Conservation (phyloP, 2,329 filamentous ascomycete genomes). For the Lachnellula hyalina region DNA sequence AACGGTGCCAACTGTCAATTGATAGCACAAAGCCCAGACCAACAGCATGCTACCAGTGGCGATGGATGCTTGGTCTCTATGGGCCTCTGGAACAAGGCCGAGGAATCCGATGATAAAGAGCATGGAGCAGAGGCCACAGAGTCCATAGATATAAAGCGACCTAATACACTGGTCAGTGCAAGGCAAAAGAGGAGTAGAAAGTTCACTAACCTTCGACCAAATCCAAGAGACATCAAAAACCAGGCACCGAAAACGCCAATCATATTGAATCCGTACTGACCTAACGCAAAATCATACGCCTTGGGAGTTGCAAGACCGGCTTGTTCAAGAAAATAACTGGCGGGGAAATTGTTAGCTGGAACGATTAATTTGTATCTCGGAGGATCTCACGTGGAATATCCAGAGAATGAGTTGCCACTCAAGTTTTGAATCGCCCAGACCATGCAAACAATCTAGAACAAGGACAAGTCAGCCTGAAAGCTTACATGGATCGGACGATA, state of each 20-base stretch:
- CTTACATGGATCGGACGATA: neutral
- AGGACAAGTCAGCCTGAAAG: neutral
- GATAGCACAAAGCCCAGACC: constrained; percentile 75
- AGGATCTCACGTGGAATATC: constrained; percentile 47
- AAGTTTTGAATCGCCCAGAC: constrained; percentile 62
- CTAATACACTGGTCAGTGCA: neutral
- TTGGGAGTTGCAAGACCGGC: constrained; percentile 45
- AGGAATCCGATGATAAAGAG: constrained; percentile 76
- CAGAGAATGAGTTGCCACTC: constrained; percentile 58
- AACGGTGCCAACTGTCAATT: constrained; percentile 82
- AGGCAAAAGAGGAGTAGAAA: neutral
- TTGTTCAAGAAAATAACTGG: constrained; percentile 49
- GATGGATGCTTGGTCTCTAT: constrained; percentile 20
- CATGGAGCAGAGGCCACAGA: constrained; percentile 46
- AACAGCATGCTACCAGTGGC: constrained; percentile 62
- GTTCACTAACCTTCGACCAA: constrained; percentile 41
- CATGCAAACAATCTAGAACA: constrained; percentile 43
- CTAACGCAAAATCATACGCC: constrained; percentile 52
- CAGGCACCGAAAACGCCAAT: constrained; percentile 50
- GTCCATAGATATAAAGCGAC: constrained; percentile 46
- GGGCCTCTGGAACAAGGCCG: constrained; percentile 32
- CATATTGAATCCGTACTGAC: constrained; percentile 44
- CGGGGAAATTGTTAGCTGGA: neutral
- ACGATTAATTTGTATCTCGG: neutral
- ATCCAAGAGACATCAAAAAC: constrained; percentile 37